Evolutionary conservation across 495 filamentous ascomycete genomes (phyloP), one percentile per base, ranked within the genome.

Genomic region (Neurospora sp.): DNA sequence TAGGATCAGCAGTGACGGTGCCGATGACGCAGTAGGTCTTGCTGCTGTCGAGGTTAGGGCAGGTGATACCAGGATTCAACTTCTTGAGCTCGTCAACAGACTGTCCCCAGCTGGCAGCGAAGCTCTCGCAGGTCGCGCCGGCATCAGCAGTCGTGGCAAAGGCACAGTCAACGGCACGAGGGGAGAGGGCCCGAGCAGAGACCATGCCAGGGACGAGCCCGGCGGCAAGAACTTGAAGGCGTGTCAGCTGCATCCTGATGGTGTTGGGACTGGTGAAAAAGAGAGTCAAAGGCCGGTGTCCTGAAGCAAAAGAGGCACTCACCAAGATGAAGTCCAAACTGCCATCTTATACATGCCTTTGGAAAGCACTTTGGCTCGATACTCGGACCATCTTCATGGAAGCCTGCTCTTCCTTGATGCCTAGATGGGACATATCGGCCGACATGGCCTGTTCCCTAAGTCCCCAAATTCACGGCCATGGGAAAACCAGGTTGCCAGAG

Each of bases 11-110:
- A 6, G 73, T 75, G 38, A 61, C 74, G 2, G 76, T 74, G 16
- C 76, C 73, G 27, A 74, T 69, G 72, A 81, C 78, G 69, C 78
- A 81, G 77, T 81, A 81, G 40, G 69, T 74, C 61, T 69, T 53
- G 70, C 69, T 70, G 40, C n/a, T 17, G 37, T 75, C 68, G 40
- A 69, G 48, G 31, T 27, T 45, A 68, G 76, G 78, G 69, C 70
- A 72, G 27, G 70, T 38, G 69, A 79, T 74, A 22, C 42, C 61
- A 48, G 77, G 75, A 72, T 80, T 80, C 74, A 78, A 75, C 9
- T 44, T 10, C 65, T 74, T 69, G 39, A 80, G 76, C 39, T 75
- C 59, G 8, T 38, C 40, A 3, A 73, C 70, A 10, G 77, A 74
- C 27, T 79, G 72, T 31, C 78, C 78, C 65, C 77, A 81, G 9